Conservation (phyloP, 164 flowering plant genomes). For the Litsea cubeba region DNA sequence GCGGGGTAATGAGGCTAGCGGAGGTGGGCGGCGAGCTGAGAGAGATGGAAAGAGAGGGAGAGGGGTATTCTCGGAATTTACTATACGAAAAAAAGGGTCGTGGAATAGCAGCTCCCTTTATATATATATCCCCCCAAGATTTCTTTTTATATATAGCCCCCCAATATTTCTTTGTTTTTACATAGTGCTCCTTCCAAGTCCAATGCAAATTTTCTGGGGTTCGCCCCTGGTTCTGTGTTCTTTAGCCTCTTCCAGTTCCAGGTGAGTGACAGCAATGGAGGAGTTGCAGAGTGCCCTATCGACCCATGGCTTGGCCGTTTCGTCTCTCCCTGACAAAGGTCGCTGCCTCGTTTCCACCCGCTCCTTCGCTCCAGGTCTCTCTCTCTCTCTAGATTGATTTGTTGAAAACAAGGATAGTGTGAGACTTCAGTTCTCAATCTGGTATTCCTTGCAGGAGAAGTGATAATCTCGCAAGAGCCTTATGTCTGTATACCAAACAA, state of each 20-base stretch:
- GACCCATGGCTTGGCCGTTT: constrained; percentile 37
- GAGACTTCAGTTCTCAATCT: background rate
- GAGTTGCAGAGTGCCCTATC: constrained; percentile 47
- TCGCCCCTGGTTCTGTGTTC: too few relatives aligned
- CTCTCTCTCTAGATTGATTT: constrained; percentile 5
- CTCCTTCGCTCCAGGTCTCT: constrained; percentile 72
- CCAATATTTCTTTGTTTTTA: too few relatives aligned
- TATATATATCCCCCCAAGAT: too few relatives aligned
- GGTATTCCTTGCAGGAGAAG: constrained; percentile 59
- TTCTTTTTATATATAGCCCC: too few relatives aligned
- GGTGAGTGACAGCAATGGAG: constrained; percentile 29
- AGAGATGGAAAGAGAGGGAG: too few relatives aligned
- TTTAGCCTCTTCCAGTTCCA: background rate
- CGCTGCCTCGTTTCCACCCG: constrained; percentile 66
- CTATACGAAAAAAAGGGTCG: too few relatives aligned
- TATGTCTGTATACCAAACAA: constrained; percentile 71
- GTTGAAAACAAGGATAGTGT: background rate
- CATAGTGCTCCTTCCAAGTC: too few relatives aligned
- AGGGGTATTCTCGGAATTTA: too few relatives aligned
- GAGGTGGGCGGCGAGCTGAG: too few relatives aligned
- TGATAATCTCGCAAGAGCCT: constrained; percentile 71
- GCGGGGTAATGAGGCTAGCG: too few relatives aligned
- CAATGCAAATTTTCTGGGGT: too few relatives aligned
- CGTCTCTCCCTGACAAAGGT: constrained; percentile 57
- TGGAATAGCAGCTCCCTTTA: too few relatives aligned